These are phyloP conservation scores for Stephania cephalantha DNA, from an alignment of 164 flowering plant genomes.

Conservation along the genomic window DNA sequence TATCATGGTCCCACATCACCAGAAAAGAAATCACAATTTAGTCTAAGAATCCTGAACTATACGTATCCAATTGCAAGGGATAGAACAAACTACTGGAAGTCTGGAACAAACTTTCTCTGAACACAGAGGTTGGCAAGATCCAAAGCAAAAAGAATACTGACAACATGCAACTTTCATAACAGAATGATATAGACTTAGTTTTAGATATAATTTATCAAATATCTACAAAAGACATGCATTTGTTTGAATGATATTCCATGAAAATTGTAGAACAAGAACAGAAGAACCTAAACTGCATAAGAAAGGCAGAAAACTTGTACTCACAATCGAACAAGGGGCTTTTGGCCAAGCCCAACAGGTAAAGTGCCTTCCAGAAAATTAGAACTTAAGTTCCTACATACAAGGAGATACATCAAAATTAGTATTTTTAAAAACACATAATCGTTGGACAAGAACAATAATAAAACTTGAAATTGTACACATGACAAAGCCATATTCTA, in stretches of 20 bases:
- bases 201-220: background rate
- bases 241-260: background rate
- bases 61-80: background rate
- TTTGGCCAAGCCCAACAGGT: slow-evolving; percentile 78
- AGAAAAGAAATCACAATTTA: too few species aligned
- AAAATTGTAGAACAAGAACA: background rate
- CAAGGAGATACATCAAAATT: background rate
- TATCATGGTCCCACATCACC: too few species aligned
- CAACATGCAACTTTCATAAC: background rate
- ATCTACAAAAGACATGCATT: background rate
- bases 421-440: background rate
- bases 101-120: background rate
- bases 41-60: background rate
- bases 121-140: background rate
- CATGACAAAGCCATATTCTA: background rate
- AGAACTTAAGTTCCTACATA: slow-evolving; percentile 80
- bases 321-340: slow-evolving; percentile 72
- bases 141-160: background rate
- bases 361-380: slow-evolving; percentile 68
- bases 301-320: slow-evolving; percentile 18
- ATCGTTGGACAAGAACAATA: background rate
- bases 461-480: background rate
- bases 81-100: background rate
- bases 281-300: background rate
- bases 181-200: background rate